phyloP scores from a whole-genome alignment of 2,329 filamentous ascomycete species.

The Penicillium sp. region DNA sequence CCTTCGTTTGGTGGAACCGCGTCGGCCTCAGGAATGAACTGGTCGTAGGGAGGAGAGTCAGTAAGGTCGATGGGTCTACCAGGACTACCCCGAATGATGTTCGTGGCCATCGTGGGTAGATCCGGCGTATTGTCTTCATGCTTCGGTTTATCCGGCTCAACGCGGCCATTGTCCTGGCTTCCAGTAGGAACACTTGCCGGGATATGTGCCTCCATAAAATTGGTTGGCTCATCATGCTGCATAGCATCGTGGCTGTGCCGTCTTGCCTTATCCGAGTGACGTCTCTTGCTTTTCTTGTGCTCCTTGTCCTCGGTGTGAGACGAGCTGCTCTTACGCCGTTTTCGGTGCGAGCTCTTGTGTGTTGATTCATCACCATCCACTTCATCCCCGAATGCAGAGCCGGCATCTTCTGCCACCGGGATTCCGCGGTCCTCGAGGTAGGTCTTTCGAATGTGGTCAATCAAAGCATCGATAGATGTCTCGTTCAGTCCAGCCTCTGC shows the following conservation, averaged over 20 bases:
- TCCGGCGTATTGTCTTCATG: not conserved
- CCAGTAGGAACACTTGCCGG: not conserved
- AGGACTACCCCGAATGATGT: not conserved
- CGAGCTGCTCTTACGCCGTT: constrained; percentile 5
- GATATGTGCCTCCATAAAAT: not conserved
- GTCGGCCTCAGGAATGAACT: not conserved
- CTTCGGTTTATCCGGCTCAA: too few species aligned
- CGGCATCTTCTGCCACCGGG: not conserved
- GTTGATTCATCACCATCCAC: constrained; percentile 12
- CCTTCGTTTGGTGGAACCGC: not conserved
- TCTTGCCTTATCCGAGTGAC: not conserved
- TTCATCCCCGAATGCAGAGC: constrained; percentile 23
- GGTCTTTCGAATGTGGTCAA: constrained; percentile 21
- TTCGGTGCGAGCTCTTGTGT: not conserved
- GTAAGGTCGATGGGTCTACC: not conserved
- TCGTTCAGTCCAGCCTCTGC: constrained; percentile 15
- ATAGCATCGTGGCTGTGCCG: not conserved
- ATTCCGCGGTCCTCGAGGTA: constrained; percentile 20
- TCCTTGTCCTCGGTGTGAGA: not conserved
- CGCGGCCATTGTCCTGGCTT: not conserved
- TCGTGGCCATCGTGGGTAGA: not conserved
- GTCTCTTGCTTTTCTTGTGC: not conserved
- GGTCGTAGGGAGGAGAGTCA: not conserved
- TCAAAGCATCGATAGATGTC: constrained; percentile 10
- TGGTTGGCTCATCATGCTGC: not conserved